Evolutionary conservation across 768 basidiomycete genomes (phyloP), one percentile per base, ranked within the genome.

Genomic region (Trametes cingulata): DNA sequence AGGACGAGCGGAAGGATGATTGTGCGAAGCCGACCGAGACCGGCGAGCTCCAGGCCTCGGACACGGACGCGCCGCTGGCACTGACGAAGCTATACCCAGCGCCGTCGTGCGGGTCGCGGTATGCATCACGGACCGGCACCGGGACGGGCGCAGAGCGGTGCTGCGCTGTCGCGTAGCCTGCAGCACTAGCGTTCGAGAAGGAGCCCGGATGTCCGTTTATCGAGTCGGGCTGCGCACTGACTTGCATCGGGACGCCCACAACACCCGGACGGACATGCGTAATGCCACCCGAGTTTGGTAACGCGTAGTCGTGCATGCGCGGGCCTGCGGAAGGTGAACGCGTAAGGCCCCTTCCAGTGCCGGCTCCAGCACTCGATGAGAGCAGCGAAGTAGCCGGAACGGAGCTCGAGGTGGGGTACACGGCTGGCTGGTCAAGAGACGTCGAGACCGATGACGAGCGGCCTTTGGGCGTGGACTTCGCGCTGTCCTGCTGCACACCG

Each of bases 271-370:
- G 79, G 17, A 89, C 74, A 54, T 85, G 85, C 4, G 84, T 85
- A 41, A 85, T 76, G 13, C 77, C 77, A 25, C 74, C 75, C 45
- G 60, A 62, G 66, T 69, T 61, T 14, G 82, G 78, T 52, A 88
- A 72, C 40, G 84, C 68, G 67, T 87, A 90, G 70, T 88, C 84
- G 63, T 89, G 87, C 67, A 90, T 72, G 43, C 84, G 80, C 2
- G 89, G 87, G 1, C 86, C 85, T 19, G 60, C 62, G n/a, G 62
- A 60, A 13, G 63, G 59, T 2, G 63, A 58, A 19, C 63, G 63
- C 48, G 56, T 57, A 13, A 51, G 25, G 36, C 52, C 49, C 6
- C 56, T 53, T 3, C 17, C 77, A 77, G 9, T 72, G 71, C 61
- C 65, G 46, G 19, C 62, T 5, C 29, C 29, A 53, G 35, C 65